A percentile compares a stretch with the other conserved stretches of the same genome.
These are phyloP conservation scores for Gentiana macrophylla DNA, from an alignment of 257 asterid species.

Conservation along the genomic window DNA sequence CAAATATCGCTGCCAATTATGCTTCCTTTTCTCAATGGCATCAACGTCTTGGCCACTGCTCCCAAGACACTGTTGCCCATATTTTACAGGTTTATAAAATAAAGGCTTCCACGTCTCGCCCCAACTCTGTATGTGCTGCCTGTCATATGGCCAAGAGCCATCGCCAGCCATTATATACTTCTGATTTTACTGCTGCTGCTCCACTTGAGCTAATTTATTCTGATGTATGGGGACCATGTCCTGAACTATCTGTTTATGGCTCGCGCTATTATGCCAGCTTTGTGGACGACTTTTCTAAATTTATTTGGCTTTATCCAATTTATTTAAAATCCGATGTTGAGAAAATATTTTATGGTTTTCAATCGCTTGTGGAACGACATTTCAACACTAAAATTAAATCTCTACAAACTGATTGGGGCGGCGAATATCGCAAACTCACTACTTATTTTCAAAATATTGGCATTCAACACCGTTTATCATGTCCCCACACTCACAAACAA, in stretches of 20 bases:
- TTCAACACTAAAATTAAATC: background rate
- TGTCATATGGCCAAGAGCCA: too few relatives aligned
- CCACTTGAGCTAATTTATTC: background rate
- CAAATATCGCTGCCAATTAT: too few relatives aligned
- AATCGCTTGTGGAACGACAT: background rate
- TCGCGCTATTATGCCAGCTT: background rate
- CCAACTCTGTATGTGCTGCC: too few relatives aligned
- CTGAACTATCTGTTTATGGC: background rate
- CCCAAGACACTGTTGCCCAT: too few relatives aligned
- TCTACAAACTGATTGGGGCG: background rate
- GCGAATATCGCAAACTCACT: background rate
- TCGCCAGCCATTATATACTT: too few relatives aligned
- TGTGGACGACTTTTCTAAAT: background rate
- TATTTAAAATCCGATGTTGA: background rate
- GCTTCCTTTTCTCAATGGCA: too few relatives aligned
- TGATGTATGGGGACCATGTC: background rate
- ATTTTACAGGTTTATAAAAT: too few relatives aligned
- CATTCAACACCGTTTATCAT: background rate
- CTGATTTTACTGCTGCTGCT: background rate
- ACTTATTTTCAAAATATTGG: background rate
- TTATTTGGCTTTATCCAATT: background rate
- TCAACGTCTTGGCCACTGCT: too few relatives aligned
- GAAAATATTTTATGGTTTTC: background rate
- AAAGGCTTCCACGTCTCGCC: too few relatives aligned
- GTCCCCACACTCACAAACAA: conserved; percentile 1